These are phyloP conservation scores for Lichtheimia hyalospora DNA, from an alignment of 371 early-diverging fungal genomes.

Conservation along the genomic window DNA sequence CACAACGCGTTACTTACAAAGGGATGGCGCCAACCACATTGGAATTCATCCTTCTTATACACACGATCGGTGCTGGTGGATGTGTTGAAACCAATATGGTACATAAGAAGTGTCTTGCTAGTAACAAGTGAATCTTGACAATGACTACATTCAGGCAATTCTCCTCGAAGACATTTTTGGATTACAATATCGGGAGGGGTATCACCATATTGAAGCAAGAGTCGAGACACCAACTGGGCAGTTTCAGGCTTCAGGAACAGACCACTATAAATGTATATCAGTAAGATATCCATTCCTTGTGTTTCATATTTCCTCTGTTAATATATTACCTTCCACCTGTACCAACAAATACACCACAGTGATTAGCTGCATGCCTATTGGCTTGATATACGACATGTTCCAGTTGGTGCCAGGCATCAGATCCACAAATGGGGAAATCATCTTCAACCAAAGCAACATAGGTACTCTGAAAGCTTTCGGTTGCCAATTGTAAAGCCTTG, in stretches of 20 bases:
- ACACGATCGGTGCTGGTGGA: conserved; percentile 55
- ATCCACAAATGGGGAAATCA: conserved; percentile 62
- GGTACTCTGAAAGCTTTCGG: conserved; percentile 31
- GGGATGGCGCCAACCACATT: conserved; percentile 68
- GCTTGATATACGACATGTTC: conserved; percentile 55
- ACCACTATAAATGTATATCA: conserved; percentile 25
- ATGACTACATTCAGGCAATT: conserved; percentile 43
- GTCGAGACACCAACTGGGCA: conserved; percentile 38
- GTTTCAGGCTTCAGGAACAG: conserved; percentile 52
- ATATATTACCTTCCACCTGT: conserved; percentile 56
- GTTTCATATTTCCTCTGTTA: not conserved
- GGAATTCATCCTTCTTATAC: conserved; percentile 60
- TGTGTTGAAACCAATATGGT: conserved; percentile 64
- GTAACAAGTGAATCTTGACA: conserved; percentile 45
- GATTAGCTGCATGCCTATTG: conserved; percentile 37
- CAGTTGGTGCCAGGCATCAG: conserved; percentile 52
- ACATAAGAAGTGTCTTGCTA: conserved; percentile 55
- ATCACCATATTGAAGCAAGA: conserved; percentile 36
- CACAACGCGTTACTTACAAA: conserved; percentile 48
- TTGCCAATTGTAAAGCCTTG: conserved; percentile 46
- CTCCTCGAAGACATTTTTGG: conserved; percentile 56
- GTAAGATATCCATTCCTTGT: not conserved
- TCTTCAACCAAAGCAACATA: conserved; percentile 61
- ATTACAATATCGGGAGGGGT: conserved; percentile 60
- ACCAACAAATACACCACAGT: conserved; percentile 65